A percentile compares a stretch with the other conserved stretches of the same genome.
Evolutionary conservation across 2,329 filamentous ascomycete species (phyloP).

Genomic region (Monosporascus sp.): DNA sequence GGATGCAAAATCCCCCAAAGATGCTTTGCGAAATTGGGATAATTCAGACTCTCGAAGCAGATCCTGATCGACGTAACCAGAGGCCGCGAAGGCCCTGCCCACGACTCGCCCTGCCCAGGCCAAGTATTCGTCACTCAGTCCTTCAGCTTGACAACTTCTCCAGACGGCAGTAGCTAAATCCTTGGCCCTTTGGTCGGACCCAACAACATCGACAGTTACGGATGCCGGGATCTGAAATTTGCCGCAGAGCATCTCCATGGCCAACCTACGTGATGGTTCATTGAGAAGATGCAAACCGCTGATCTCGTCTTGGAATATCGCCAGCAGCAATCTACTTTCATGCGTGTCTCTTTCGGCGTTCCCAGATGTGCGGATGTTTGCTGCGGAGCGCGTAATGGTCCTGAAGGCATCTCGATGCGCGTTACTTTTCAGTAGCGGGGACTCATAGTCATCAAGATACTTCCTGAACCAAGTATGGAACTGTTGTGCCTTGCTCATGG

Average conservation of each 20-base stretch:
- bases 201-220: conserved; percentile 62
- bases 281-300: conserved; percentile 62
- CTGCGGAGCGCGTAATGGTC: conserved; percentile 64
- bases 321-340: conserved; percentile 77
- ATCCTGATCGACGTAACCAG: conserved; percentile 60
- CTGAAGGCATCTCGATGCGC: conserved; percentile 54
- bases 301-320: conserved; percentile 70
- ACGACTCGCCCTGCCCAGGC: conserved; percentile 83
- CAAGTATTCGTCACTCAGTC: conserved; percentile 64
- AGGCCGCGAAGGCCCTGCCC: conserved; percentile 76
- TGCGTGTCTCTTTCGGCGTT: conserved; percentile 64
- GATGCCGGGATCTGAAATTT: conserved; percentile 63
- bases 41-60: conserved; percentile 58
- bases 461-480: conserved; percentile 77
- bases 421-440: conserved; percentile 43
- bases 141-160: conserved; percentile 65
- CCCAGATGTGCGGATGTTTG: conserved; percentile 61
- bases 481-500: conserved; percentile 66
- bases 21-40: conserved; percentile 42
- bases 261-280: conserved; percentile 62
- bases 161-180: conserved; percentile 64
- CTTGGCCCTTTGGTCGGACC: conserved; percentile 59
- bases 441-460: conserved; percentile 61
- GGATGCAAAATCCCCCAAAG: conserved; percentile 48
- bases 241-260: conserved; percentile 68